phyloP scores from a whole-genome alignment of 208 protist species.

The Acanthamoeba quina region DNA sequence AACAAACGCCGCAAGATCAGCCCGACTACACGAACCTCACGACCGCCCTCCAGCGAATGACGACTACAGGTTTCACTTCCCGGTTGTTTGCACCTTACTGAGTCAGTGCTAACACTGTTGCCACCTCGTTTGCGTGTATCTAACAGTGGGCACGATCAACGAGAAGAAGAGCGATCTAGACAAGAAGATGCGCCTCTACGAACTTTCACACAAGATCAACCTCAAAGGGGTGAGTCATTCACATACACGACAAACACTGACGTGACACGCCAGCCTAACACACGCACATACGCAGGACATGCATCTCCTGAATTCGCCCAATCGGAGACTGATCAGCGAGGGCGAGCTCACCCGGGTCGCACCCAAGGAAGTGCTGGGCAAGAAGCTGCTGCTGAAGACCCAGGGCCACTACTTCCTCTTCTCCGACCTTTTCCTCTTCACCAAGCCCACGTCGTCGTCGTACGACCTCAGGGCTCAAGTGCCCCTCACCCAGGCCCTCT shows the following conservation, averaged over 20 bases:
- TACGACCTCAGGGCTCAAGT: slow-evolving; percentile 50
- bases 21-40: slow-evolving; percentile 37
- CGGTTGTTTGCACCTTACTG: background rate
- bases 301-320: slow-evolving; percentile 12
- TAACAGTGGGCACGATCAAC: slow-evolving; percentile 30
- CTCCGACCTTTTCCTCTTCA: slow-evolving; percentile 46
- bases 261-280: background rate
- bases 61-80: background rate
- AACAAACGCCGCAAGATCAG: slow-evolving; percentile 71
- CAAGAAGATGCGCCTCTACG: slow-evolving; percentile 54
- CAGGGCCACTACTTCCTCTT: slow-evolving; percentile 56
- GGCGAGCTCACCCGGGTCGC: slow-evolving; percentile 15
- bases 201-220: slow-evolving; percentile 41
- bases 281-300: background rate
- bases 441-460: slow-evolving; percentile 17
- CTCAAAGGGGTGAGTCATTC: slow-evolving; percentile 15
- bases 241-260: background rate
- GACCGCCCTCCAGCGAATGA: slow-evolving; percentile 37
- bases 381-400: slow-evolving; percentile 28
- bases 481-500: slow-evolving; percentile 43
- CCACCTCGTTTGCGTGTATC: background rate
- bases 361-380: slow-evolving; percentile 53
- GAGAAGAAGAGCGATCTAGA: slow-evolving; percentile 54
- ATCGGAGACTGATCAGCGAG: slow-evolving; percentile 17
- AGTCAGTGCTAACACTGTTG: background rate